These are phyloP conservation scores for Lodderomyces parapsilosis DNA, from an alignment of 1,139 yeast genomes.

Conservation along the genomic window DNA sequence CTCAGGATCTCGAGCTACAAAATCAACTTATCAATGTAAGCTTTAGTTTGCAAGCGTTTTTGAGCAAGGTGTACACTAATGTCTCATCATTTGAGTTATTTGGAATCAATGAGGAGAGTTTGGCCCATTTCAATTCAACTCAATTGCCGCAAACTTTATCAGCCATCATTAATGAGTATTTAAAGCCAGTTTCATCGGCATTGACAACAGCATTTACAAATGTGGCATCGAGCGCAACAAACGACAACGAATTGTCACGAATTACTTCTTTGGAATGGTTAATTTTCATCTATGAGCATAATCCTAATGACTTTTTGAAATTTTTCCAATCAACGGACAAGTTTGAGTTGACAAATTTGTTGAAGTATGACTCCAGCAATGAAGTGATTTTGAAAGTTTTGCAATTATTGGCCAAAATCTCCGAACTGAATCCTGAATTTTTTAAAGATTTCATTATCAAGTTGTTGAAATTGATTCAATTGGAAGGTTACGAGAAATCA, in stretches of 20 bases:
- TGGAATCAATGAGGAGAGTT: constrained; percentile 40
- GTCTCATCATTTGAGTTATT: constrained; percentile 13
- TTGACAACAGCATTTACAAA: background rate
- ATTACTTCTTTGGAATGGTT: constrained; percentile 92
- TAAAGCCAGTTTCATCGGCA: constrained; percentile 21
- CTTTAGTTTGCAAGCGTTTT: constrained; percentile 32
- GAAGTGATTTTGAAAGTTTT: constrained; percentile 79
- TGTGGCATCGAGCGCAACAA: background rate
- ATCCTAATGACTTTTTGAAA: constrained; percentile 60
- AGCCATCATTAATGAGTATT: constrained; percentile 37
- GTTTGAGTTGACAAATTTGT: constrained; percentile 68
- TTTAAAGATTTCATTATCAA: constrained; percentile 76
- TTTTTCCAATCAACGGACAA: constrained; percentile 30
- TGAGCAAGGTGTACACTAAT: constrained; percentile 19
- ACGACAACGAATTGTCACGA: constrained; percentile 68
- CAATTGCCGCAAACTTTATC: constrained; percentile 36
- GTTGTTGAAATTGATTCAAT: constrained; percentile 64
- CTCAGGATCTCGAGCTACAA: constrained; percentile 39
- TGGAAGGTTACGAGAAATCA: constrained; percentile 29
- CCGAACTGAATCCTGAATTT: constrained; percentile 77
- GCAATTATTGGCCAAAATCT: constrained; percentile 74
- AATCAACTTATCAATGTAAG: constrained; percentile 39
- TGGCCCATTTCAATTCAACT: constrained; percentile 41
- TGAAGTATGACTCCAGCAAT: constrained; percentile 85
- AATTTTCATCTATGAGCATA: constrained; percentile 73